Percentiles rank a stretch among this genome's conserved stretches.
These are phyloP conservation scores for Kodamaea kaohsiungensis DNA, from an alignment of 805 yeast genomes.

Conservation along the genomic window DNA sequence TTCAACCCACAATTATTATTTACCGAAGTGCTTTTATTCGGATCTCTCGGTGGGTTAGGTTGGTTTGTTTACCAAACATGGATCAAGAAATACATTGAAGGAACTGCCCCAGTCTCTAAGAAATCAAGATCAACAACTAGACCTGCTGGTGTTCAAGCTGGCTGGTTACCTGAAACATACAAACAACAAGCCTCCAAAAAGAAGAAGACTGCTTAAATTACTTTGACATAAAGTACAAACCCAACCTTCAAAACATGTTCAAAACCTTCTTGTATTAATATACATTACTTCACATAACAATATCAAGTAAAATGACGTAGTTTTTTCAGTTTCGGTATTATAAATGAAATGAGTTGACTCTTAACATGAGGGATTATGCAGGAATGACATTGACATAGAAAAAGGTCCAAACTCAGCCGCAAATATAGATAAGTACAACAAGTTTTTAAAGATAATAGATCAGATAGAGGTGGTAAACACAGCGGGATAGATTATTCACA, in stretches of 20 bases:
- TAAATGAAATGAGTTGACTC: no score
- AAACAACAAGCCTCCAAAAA: neutral
- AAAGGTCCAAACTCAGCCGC: neutral
- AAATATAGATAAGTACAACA: neutral
- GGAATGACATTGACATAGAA: neutral
- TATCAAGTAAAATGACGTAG: no score
- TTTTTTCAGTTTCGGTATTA: no score
- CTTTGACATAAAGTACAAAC: neutral
- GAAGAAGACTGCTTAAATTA: neutral
- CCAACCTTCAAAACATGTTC: no score
- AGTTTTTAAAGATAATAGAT: neutral
- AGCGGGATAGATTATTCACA: neutral
- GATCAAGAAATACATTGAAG: slow-evolving; percentile 47
- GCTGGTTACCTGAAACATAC: neutral
- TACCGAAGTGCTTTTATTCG: slow-evolving; percentile 52
- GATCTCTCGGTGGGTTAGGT: slow-evolving; percentile 46
- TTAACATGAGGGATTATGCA: neutral
- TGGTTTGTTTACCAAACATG: slow-evolving; percentile 39
- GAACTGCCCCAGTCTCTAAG: slow-evolving; percentile 33
- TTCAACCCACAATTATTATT: slow-evolving; percentile 73
- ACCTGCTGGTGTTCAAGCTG: neutral
- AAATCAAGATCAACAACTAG: neutral
- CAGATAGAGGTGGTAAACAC: neutral
- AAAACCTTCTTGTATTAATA: no score
- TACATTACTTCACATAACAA: no score